Evolutionary conservation across 768 basidiomycete species (phyloP).

Genomic region (Tulasnella sp.): DNA sequence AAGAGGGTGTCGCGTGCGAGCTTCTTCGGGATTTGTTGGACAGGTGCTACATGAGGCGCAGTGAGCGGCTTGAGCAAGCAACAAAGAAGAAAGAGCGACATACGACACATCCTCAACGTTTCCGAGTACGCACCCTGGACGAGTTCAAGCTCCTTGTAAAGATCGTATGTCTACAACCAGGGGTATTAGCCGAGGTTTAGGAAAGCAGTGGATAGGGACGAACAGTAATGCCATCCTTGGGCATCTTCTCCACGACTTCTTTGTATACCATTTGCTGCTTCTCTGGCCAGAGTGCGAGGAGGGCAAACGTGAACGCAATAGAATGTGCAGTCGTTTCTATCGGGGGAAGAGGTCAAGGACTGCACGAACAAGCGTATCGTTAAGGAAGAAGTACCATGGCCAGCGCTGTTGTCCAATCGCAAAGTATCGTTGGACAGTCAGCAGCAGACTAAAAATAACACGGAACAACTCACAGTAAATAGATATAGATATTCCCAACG

Average conservation of each 20-base stretch:
- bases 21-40: slow-evolving; percentile 15
- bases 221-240: slow-evolving; percentile 20
- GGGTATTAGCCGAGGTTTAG: neutral
- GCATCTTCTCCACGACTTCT: slow-evolving; percentile 33
- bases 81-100: neutral
- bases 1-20: slow-evolving; percentile 8
- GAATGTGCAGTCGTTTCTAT: slow-evolving; percentile 41
- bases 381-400: slow-evolving; percentile 35
- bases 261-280: slow-evolving; percentile 38
- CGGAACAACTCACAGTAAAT: slow-evolving; percentile 29
- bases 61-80: neutral
- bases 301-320: slow-evolving; percentile 37
- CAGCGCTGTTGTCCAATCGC: slow-evolving; percentile 27
- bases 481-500: slow-evolving; percentile 23
- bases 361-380: neutral
- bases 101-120: slow-evolving; percentile 1
- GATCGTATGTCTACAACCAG: neutral
- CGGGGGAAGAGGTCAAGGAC: neutral
- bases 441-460: neutral
- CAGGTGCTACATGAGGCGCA: neutral
- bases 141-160: slow-evolving; percentile 1
- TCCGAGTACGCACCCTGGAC: slow-evolving; percentile 1
- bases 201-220: neutral
- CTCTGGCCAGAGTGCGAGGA: slow-evolving; percentile 35
- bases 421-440: neutral